Percentiles rank a stretch among this genome's conserved stretches.
Conservation (phyloP, 2,329 filamentous ascomycete genomes). For the Rutstroemia sp. region DNA sequence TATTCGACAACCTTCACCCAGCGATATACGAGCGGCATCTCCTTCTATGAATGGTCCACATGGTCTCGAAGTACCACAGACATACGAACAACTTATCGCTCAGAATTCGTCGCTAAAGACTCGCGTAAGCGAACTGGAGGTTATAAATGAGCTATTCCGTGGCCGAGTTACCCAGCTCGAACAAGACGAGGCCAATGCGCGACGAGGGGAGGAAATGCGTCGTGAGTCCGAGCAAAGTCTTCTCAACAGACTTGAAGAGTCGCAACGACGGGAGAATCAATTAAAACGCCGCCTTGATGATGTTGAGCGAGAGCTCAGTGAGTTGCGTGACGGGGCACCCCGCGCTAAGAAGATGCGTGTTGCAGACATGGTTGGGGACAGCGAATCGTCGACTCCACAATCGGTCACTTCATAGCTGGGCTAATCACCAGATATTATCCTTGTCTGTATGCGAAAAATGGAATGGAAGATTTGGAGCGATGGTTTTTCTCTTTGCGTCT, state of each 20-base stretch:
- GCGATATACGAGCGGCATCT: conserved; percentile 38
- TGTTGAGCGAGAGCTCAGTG: conserved; percentile 49
- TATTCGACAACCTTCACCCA: conserved; percentile 51
- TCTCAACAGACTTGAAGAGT: conserved; percentile 63
- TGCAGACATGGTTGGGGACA: conserved; percentile 38
- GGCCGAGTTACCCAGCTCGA: conserved; percentile 70
- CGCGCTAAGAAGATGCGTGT: conserved; percentile 49
- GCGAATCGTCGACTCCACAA: conserved; percentile 27
- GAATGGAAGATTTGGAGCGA: conserved; percentile 6
- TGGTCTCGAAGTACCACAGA: conserved; percentile 63
- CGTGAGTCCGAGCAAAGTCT: conserved; percentile 48
- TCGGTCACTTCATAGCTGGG: conserved; percentile 20
- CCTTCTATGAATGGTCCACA: conserved; percentile 45
- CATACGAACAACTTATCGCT: conserved; percentile 71
- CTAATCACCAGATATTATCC: not conserved
- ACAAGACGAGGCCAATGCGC: conserved; percentile 62
- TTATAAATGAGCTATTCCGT: conserved; percentile 82
- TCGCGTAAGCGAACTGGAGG: conserved; percentile 86
- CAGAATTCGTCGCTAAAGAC: conserved; percentile 88
- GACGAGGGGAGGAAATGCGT: conserved; percentile 51
- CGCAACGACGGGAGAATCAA: conserved; percentile 70
- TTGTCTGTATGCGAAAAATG: conserved; percentile 3
- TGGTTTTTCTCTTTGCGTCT: conserved; percentile 10
- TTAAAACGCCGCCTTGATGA: conserved; percentile 79
- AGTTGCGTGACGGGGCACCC: conserved; percentile 37